These are phyloP conservation scores for Pleurotus cornucopiae DNA, from an alignment of 768 basidiomycete species.

Conservation along the genomic window DNA sequence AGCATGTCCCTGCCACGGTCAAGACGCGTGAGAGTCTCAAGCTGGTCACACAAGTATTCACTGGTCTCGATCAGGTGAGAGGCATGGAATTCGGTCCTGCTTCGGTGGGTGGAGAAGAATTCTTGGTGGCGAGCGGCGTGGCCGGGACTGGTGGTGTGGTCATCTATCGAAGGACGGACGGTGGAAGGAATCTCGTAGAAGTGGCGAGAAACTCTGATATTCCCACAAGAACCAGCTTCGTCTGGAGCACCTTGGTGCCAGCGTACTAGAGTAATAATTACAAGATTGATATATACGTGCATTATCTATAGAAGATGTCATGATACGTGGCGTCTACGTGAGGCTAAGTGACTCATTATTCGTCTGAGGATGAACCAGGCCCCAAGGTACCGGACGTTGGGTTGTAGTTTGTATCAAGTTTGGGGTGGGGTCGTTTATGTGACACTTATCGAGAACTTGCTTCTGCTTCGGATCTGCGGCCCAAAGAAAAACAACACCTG, in stretches of 20 bases:
- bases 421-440: background rate
- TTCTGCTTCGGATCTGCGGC: conserved; percentile 20
- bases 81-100: conserved; percentile 59
- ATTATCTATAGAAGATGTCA: too few relatives aligned
- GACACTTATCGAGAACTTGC: conserved; percentile 18
- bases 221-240: conserved; percentile 48
- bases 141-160: conserved; percentile 51
- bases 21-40: conserved; percentile 20
- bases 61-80: conserved; percentile 58
- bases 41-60: conserved; percentile 49
- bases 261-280: background rate
- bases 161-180: conserved; percentile 46
- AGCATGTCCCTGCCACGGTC: conserved; percentile 24
- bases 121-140: conserved; percentile 47
- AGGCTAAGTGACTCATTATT: too few relatives aligned
- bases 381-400: too few relatives aligned
- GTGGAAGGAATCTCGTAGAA: conserved; percentile 44
- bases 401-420: too few relatives aligned
- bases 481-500: conserved; percentile 26
- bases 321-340: too few relatives aligned
- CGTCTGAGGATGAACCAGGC: too few relatives aligned
- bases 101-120: conserved; percentile 42
- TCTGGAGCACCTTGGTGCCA: conserved; percentile 29
- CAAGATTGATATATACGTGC: too few relatives aligned
- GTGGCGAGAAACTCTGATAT: conserved; percentile 49